Evolutionary conservation across 1,284 basidiomycete genomes (phyloP).

Genomic region (Heterobasidion irregulare): DNA sequence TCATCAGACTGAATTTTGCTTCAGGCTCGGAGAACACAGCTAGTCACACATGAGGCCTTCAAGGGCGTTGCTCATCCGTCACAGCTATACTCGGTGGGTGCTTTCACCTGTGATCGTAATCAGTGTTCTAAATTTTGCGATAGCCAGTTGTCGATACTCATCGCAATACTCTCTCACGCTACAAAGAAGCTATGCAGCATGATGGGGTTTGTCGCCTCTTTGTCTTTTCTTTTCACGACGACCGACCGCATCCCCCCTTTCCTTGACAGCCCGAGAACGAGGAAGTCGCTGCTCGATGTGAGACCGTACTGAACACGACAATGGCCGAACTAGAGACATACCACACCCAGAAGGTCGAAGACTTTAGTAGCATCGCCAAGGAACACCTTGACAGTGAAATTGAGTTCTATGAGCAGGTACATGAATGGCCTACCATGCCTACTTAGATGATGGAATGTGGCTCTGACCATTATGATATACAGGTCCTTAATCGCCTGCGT

Average conservation of each 20-base stretch:
- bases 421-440: slow-evolving; percentile 18
- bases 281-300: slow-evolving; percentile 65
- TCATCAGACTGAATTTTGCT: background rate
- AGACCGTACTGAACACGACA: slow-evolving; percentile 82
- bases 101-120: background rate
- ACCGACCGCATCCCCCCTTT: background rate
- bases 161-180: slow-evolving; percentile 54
- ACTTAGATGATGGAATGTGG: background rate
- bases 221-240: slow-evolving; percentile 1
- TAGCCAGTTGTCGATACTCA: slow-evolving; percentile 70
- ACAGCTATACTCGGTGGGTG: slow-evolving; percentile 56
- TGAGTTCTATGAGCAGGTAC: slow-evolving; percentile 60
- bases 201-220: slow-evolving; percentile 27
- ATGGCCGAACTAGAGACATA: slow-evolving; percentile 84
- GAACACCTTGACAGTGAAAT: slow-evolving; percentile 76
- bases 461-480: background rate
- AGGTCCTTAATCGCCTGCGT: slow-evolving; percentile 51
- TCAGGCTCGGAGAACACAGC: slow-evolving; percentile 62
- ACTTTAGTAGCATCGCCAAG: slow-evolving; percentile 49
- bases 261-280: slow-evolving; percentile 39
- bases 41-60: slow-evolving; percentile 67
- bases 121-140: background rate
- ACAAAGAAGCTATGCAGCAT: slow-evolving; percentile 39
- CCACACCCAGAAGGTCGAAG: slow-evolving; percentile 65
- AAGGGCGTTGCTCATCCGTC: slow-evolving; percentile 71